These are phyloP conservation scores for Chlorociboria aeruginascens DNA, from an alignment of 495 filamentous ascomycete genomes.

Conservation along the genomic window DNA sequence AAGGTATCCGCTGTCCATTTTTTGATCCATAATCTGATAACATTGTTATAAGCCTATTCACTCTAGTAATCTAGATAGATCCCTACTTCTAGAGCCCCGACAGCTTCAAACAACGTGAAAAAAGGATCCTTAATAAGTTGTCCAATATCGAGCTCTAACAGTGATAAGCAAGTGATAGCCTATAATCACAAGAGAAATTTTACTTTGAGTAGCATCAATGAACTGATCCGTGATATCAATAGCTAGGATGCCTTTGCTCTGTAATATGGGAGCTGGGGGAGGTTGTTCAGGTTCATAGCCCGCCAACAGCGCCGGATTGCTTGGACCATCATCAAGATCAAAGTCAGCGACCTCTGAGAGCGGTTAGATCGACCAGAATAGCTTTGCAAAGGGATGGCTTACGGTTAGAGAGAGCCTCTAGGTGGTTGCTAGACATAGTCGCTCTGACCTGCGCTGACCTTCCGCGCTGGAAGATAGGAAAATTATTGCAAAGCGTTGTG, in stretches of 20 bases:
- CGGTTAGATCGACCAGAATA: neutral
- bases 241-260: slow-evolving; percentile 38
- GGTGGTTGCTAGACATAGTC: slow-evolving; percentile 6
- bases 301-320: slow-evolving; percentile 3
- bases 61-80: neutral
- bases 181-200: slow-evolving; percentile 11
- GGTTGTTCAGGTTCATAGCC: slow-evolving; percentile 8
- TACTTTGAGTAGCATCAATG: slow-evolving; percentile 55
- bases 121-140: slow-evolving; percentile 87
- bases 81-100: slow-evolving; percentile 85
- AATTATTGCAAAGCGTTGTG: no score
- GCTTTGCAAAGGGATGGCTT: neutral
- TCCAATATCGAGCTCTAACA: slow-evolving; percentile 58
- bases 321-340: slow-evolving; percentile 9
- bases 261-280: slow-evolving; percentile 24
- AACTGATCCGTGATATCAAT: slow-evolving; percentile 74
- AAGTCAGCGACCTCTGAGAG: slow-evolving; percentile 12
- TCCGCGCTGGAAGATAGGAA: neutral
- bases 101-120: slow-evolving; percentile 88
- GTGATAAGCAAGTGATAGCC: slow-evolving; percentile 15
- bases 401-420: slow-evolving; percentile 10
- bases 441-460: neutral
- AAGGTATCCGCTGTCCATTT: slow-evolving; percentile 91
- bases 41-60: neutral
- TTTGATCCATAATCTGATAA: slow-evolving; percentile 86